Conservation (phyloP, 768 basidiomycete species). For the Suillus fuscotomentosus region DNA sequence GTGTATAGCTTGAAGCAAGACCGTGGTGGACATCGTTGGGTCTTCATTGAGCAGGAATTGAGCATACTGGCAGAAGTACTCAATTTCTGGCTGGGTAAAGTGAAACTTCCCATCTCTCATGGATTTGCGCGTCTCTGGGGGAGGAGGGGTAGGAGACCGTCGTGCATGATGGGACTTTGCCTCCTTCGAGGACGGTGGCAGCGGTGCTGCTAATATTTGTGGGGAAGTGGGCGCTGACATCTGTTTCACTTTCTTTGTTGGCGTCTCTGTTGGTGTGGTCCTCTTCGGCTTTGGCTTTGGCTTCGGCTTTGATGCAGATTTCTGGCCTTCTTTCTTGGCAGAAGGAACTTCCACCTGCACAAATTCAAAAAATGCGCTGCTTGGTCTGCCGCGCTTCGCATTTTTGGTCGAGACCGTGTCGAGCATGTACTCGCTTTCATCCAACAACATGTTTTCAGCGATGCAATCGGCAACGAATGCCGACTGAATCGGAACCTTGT, state of each 20-base stretch:
- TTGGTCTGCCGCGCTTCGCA: constrained; percentile 25
- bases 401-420: constrained; percentile 27
- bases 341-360: constrained; percentile 12
- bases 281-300: constrained; percentile 5
- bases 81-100: constrained; percentile 51
- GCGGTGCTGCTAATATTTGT: neutral
- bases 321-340: constrained; percentile 3
- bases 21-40: constrained; percentile 37
- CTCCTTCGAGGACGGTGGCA: neutral
- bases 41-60: constrained; percentile 48
- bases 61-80: constrained; percentile 46
- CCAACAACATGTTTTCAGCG: constrained; percentile 40
- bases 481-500: constrained; percentile 48
- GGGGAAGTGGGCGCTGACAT: constrained; percentile 2
- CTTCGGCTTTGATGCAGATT: neutral
- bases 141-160: constrained; percentile 49
- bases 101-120: constrained; percentile 33
- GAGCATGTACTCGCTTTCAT: constrained; percentile 44
- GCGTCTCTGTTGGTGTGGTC: constrained; percentile 5
- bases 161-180: constrained; percentile 7
- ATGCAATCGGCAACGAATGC: constrained; percentile 56
- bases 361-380: constrained; percentile 9
- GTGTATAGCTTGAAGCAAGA: constrained; percentile 39
- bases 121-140: constrained; percentile 28
- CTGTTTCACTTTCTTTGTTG: constrained; percentile 11